Evolutionary conservation across 2,329 filamentous ascomycete genomes (phyloP).

Genomic region (Talaromyces marneffei): DNA sequence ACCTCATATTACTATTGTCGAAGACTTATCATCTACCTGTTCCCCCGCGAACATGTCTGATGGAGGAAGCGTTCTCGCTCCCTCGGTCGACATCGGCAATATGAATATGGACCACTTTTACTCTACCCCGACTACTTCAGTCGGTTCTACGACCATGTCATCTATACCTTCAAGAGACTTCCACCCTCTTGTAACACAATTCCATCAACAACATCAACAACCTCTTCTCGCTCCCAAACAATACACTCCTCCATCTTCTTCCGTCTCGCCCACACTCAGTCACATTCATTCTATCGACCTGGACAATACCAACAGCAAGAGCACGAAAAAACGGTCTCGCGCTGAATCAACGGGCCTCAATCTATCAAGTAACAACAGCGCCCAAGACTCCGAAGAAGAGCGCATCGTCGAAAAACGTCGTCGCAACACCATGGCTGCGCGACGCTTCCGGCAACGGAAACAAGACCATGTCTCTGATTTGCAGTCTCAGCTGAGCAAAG

Average conservation of each 20-base stretch:
- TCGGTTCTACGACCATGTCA: slow-evolving; percentile 5
- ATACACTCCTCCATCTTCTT: slow-evolving; percentile 6
- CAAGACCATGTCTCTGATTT: slow-evolving; percentile 29
- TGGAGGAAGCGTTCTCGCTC: slow-evolving; percentile 2
- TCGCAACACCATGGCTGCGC: slow-evolving; percentile 33
- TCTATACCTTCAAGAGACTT: slow-evolving; percentile 5
- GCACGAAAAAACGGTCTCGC: slow-evolving; percentile 9
- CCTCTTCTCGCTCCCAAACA: slow-evolving; percentile 13
- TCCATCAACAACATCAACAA: slow-evolving; percentile 8
- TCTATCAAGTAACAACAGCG: slow-evolving; percentile 13
- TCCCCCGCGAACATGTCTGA: slow-evolving; percentile 10
- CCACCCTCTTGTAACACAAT: slow-evolving; percentile 4
- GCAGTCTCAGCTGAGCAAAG: slow-evolving; percentile 28
- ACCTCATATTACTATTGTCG: not conserved
- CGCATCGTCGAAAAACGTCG: slow-evolving; percentile 27
- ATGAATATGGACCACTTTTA: slow-evolving; percentile 9
- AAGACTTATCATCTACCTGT: slow-evolving; percentile 5
- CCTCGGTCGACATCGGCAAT: slow-evolving; percentile 7
- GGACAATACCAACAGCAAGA: not conserved
- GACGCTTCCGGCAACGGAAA: slow-evolving; percentile 32
- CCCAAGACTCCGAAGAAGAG: slow-evolving; percentile 14
- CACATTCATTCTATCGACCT: not conserved
- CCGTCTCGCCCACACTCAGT: slow-evolving; percentile 3
- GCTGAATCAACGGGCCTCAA: slow-evolving; percentile 1
- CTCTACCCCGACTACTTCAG: slow-evolving; percentile 1